phyloP scores from a whole-genome alignment of 805 yeast species.

The Candida oleophila region DNA sequence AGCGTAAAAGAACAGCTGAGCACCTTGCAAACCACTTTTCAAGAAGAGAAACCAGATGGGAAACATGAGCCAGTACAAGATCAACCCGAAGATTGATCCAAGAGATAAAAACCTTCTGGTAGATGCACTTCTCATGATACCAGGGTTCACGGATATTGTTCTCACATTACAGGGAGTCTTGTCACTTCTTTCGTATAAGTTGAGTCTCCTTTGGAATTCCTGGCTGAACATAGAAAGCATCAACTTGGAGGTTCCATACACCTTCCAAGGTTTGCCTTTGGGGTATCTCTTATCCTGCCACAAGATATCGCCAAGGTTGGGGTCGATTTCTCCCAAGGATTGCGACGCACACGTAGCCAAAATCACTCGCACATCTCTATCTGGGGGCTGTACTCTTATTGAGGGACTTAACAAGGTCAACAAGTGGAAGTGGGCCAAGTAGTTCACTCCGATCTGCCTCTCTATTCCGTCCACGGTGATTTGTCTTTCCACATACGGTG shows the following conservation, averaged over 20 bases:
- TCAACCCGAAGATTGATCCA: constrained; percentile 65
- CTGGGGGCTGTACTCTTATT: constrained; percentile 86
- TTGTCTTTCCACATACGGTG: constrained; percentile 63
- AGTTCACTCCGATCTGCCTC: constrained; percentile 79
- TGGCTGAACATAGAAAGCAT: constrained; percentile 71
- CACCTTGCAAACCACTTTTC: constrained; percentile 75
- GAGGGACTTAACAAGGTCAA: constrained; percentile 81
- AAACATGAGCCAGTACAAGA: constrained; percentile 62
- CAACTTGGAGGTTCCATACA: constrained; percentile 80
- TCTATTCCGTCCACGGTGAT: constrained; percentile 83
- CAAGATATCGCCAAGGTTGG: constrained; percentile 52
- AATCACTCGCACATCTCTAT: constrained; percentile 85
- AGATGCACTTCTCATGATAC: constrained; percentile 84
- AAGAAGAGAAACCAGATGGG: constrained; percentile 84
- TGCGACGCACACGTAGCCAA: constrained; percentile 79
- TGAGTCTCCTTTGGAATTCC: constrained; percentile 70
- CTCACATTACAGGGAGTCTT: constrained; percentile 68
- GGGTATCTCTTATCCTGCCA: constrained; percentile 65
- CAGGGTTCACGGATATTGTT: constrained; percentile 83
- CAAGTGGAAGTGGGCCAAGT: constrained; percentile 76
- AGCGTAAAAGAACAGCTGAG: constrained; percentile 72
- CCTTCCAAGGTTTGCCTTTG: constrained; percentile 62
- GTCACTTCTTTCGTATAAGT: constrained; percentile 63
- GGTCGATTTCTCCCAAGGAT: constrained; percentile 66
- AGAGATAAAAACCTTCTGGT: constrained; percentile 74